Evolutionary conservation across 2,329 filamentous ascomycete species (phyloP), one percentile per base, ranked within the genome.

Genomic region (Fusarium chaquense): DNA sequence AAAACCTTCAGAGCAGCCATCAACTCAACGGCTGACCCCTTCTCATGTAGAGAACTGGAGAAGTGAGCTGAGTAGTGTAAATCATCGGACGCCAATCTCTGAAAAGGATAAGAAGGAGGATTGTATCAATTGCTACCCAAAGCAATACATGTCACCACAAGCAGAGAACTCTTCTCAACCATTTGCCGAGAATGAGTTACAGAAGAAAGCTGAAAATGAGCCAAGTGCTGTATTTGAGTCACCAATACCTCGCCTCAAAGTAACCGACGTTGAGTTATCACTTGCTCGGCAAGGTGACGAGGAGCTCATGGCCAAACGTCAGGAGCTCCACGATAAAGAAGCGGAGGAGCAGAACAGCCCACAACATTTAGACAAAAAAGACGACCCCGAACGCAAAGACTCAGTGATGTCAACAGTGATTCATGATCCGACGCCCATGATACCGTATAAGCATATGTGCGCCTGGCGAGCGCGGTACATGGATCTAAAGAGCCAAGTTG

Each of bases 381-480:
- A 52, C 24, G 60, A 62, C 28, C 65, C 35, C 38, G 49, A 49
- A 20, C 51, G 43, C 28, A 58, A 54, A 32, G 58, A 63, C 32
- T 65, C 53, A 2, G 56, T 65, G 24, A 62, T 60, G 36, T 54
- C 59, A 30, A 66, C 62, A 7, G 61, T 78, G 50, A 72, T 78
- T 44, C 74, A 77, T 41, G 78, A 75, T 12, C 79, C 80, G 1
- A 75, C 64, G 15, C 78, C 81, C 24, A 73, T 80, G 26, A 75
- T 79, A 47, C 76, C 79, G 30, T 75, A 78, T 16, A 78, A 81
- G 26, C 83, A 84, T 61, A 72, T 78, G 11, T 84, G 83, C 66
- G 73, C 72, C 45, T 85, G 78, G 83, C 81, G 79, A 62, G 77
- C 81, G 7, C 78, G 77, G 9, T 84, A 83, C 62, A 69, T 81